Evolutionary conservation across 345 rosid genomes (phyloP), one percentile per base, ranked within the genome.

Genomic region (Eutrema yunnanense): DNA sequence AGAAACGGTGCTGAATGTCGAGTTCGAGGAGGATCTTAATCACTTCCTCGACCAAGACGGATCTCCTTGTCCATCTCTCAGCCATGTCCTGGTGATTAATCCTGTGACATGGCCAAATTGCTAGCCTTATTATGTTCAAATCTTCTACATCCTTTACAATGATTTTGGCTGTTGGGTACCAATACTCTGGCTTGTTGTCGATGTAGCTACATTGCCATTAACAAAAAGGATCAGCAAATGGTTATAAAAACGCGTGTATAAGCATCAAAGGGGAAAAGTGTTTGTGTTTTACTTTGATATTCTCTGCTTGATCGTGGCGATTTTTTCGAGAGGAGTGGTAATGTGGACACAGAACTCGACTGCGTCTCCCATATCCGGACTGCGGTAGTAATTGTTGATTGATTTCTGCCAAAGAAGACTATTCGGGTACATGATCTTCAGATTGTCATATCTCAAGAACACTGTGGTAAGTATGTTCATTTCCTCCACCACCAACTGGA

Each of bases 391-490:
- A 80, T 92, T 95, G 50, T 84, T 78, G 43, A 95, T 92, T 43
- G 96, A 69, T 67, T 76, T 90, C 13, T 82, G 76, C 26, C 93
- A 85, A 7, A 95, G 86, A 73, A 82, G 71, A 51, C 84, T 85
- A 69, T 95, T 95, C 0, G 88, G 96, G 36, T 73, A 87, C 34
- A 82, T 59, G 8, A 95, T 72, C 82, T 87, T 95, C 64, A 77
- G 58, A 73, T 92, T 95, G 71, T 95, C 99, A 8, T 60, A 84
- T 84, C 97, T 86, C 68, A 95, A 70, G 73, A 95, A 95, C 3
- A 90, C 74, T 0, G 97, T 95, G 0, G 96, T 95, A 44, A 95
- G 74, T 69, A 95, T 84, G 80, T 95, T 92, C 97, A 95, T 94
- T 75, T 94, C 98, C 76, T 95, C 97, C 47, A 95, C 99, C 36